Conservation (phyloP, 2,329 filamentous ascomycete species). For the Macrophomina phaseolina region DNA sequence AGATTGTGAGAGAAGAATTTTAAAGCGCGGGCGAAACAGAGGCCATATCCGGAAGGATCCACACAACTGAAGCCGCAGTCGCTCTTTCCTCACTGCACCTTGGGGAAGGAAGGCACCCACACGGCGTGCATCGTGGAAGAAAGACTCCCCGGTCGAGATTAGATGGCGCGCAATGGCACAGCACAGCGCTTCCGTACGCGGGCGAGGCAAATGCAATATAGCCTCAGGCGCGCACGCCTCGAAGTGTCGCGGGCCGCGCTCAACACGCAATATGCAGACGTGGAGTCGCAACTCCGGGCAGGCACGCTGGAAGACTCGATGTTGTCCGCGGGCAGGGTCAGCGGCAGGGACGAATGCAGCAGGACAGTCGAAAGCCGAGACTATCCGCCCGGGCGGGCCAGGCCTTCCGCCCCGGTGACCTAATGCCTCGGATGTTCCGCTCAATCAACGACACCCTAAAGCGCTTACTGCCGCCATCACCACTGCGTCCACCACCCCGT, state of each 20-base stretch:
- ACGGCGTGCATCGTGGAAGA: too few species aligned
- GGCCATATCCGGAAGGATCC: neutral
- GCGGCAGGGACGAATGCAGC: neutral
- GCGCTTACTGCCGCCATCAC: constrained; percentile 4
- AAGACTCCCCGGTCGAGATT: too few species aligned
- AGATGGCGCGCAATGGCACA: too few species aligned
- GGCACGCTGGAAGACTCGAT: neutral
- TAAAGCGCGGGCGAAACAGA: neutral
- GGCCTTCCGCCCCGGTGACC: neutral
- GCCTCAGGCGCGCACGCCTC: too few species aligned
- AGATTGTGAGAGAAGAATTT: neutral
- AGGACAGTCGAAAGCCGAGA: neutral
- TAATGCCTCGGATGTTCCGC: neutral
- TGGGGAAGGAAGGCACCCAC: too few species aligned
- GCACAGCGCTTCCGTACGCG: too few species aligned
- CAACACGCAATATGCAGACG: neutral
- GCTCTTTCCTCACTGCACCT: too few species aligned
- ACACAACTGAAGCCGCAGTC: neutral
- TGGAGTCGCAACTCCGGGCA: neutral
- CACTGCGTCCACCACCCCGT: neutral
- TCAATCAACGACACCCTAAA: neutral
- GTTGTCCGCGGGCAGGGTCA: neutral
- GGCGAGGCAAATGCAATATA: too few species aligned
- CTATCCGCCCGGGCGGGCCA: constrained; percentile 2
- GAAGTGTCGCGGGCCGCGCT: neutral